Evolutionary conservation across 2,329 filamentous ascomycete species (phyloP).

Genomic region (Bertia moriformis): DNA sequence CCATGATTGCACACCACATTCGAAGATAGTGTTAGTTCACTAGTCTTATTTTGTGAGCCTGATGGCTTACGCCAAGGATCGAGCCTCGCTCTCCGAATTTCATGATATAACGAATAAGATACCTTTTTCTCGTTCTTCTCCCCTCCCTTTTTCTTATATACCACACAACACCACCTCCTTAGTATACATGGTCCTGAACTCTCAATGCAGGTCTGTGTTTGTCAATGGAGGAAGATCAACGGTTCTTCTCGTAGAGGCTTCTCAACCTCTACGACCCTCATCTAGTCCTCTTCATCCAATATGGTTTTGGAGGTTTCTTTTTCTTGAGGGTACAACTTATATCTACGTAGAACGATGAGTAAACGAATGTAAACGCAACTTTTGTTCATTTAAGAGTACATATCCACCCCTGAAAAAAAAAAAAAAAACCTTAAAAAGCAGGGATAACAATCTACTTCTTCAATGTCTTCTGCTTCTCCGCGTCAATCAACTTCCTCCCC

Average conservation of each 20-base stretch:
- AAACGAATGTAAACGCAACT: not conserved
- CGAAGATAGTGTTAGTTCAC: too few relatives aligned
- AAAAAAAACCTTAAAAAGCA: too few relatives aligned
- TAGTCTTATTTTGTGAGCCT: too few relatives aligned
- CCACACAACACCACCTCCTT: too few relatives aligned
- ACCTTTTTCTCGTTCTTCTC: not conserved
- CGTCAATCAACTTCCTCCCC: constrained; percentile 64
- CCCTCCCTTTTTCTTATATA: too few relatives aligned
- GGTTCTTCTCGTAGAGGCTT: not conserved
- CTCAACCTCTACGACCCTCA: not conserved
- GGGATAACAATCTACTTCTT: constrained; percentile 40
- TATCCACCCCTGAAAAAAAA: not conserved
- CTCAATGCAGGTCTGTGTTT: constrained; percentile 1
- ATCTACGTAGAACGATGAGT: too few relatives aligned
- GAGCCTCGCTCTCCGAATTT: not conserved
- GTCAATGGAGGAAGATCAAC: not conserved
- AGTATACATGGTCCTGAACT: not conserved
- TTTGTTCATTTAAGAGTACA: not conserved
- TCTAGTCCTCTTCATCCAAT: not conserved
- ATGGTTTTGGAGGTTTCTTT: not conserved
- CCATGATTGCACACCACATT: too few relatives aligned
- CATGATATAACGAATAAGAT: not conserved
- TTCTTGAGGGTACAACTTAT: not conserved
- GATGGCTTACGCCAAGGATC: too few relatives aligned
- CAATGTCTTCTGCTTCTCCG: constrained; percentile 74